Conservation (phyloP, 1,284 basidiomycete genomes). For the Tilletia caries region DNA sequence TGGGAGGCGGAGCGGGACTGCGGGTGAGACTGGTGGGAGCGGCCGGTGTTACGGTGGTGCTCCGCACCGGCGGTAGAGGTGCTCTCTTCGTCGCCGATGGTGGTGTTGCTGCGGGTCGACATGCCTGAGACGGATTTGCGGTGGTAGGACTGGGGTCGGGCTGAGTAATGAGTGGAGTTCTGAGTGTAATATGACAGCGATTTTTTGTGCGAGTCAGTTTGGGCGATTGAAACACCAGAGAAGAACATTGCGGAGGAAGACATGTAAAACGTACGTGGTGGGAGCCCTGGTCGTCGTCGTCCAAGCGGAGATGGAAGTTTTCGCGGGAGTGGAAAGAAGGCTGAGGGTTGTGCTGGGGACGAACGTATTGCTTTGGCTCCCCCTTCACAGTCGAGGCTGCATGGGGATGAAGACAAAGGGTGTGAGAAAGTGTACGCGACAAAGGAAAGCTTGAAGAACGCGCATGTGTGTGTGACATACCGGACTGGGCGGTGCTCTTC, state of each 20-base stretch:
- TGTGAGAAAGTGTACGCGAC: background rate
- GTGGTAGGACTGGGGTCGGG: constrained; percentile 42
- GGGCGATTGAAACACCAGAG: background rate
- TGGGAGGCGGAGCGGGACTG: constrained; percentile 10
- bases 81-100: constrained; percentile 15
- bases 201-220: no score
- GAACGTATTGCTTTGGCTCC: constrained; percentile 2
- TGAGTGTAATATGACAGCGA: no score
- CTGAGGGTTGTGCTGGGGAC: background rate
- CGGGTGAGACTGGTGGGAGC: constrained; percentile 18
- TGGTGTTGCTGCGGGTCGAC: constrained; percentile 18
- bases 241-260: background rate
- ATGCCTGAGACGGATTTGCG: constrained; percentile 30
- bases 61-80: constrained; percentile 21
- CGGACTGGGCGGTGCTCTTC: constrained; percentile 20
- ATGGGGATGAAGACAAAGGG: background rate
- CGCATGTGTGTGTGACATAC: background rate
- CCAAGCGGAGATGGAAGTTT: constrained; percentile 24
- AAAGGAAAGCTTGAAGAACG: background rate
- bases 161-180: constrained; percentile 45
- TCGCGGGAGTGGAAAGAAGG: constrained; percentile 43
- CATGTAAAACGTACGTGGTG: constrained; percentile 29
- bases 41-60: constrained; percentile 24
- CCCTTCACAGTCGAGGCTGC: background rate
- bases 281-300: constrained; percentile 34